These are phyloP conservation scores for Hymenotorrendiella dingleyae DNA, from an alignment of 2,329 filamentous ascomycete species.

Conservation along the genomic window DNA sequence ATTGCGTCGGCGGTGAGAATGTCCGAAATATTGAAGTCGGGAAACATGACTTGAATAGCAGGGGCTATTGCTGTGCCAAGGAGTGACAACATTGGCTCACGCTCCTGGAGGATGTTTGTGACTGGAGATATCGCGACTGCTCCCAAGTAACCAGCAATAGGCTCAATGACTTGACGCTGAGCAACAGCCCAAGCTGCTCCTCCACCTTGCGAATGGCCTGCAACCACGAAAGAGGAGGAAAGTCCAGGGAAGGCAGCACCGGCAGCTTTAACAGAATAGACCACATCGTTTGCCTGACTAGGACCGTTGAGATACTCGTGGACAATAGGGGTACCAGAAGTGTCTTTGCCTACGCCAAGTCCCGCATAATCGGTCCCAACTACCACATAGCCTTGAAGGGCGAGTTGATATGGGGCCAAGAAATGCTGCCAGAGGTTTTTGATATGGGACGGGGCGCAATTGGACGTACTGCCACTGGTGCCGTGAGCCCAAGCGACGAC, in stretches of 20 bases:
- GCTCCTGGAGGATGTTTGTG: conserved; percentile 1
- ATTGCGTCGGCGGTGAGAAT: conserved; percentile 2
- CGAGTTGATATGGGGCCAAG: conserved; percentile 35
- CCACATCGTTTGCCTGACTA: conserved; percentile 37
- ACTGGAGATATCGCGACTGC: conserved; percentile 6
- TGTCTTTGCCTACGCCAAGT: conserved; percentile 34
- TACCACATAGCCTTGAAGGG: conserved; percentile 38
- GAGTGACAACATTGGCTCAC: neutral
- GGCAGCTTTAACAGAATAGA: conserved; percentile 39
- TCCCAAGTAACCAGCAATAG: conserved; percentile 11
- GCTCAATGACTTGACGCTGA: conserved; percentile 15
- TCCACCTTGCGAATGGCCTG: conserved; percentile 44
- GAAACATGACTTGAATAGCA: neutral
- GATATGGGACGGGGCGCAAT: conserved; percentile 36
- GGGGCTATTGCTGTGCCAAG: neutral
- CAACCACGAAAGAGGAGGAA: conserved; percentile 35
- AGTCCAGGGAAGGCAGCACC: conserved; percentile 35
- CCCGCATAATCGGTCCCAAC: conserved; percentile 41
- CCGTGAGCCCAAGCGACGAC: conserved; percentile 32
- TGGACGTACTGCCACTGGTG: conserved; percentile 36
- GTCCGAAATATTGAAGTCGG: conserved; percentile 1
- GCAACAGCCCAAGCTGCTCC: conserved; percentile 37
- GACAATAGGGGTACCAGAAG: conserved; percentile 32
- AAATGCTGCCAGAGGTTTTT: conserved; percentile 38
- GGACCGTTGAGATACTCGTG: conserved; percentile 37